phyloP scores from a whole-genome alignment of 805 yeast species.

The Candida gorgasii region DNA sequence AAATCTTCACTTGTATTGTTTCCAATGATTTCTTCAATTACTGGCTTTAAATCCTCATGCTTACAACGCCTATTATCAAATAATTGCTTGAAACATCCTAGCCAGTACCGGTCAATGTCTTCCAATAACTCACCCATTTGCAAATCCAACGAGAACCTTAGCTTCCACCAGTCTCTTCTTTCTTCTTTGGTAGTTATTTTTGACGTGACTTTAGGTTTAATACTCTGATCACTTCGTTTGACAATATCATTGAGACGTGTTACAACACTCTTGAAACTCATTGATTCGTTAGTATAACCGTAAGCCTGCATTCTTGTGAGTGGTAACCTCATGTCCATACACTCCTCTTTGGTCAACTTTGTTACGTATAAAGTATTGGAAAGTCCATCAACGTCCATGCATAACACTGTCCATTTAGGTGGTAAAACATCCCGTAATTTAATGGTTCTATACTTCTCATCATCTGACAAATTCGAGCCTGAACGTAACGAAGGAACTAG shows the following conservation, averaged over 20 bases:
- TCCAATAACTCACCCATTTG: conserved; percentile 53
- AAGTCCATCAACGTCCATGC: conserved; percentile 56
- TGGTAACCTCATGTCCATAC: conserved; percentile 60
- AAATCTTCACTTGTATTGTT: not conserved
- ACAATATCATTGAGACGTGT: conserved; percentile 47
- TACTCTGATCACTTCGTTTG: conserved; percentile 58
- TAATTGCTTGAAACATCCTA: conserved; percentile 74
- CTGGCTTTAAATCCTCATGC: not conserved
- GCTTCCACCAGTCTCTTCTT: conserved; percentile 76
- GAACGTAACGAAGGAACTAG: too few species aligned
- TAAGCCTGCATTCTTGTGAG: conserved; percentile 44
- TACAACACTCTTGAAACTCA: conserved; percentile 46
- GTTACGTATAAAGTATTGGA: conserved; percentile 62
- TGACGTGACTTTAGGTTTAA: conserved; percentile 54
- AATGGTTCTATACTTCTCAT: too few species aligned
- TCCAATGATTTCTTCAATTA: not conserved
- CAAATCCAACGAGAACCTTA: conserved; percentile 61
- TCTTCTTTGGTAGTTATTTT: conserved; percentile 57
- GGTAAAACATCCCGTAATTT: conserved; percentile 18
- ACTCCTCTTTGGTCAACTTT: conserved; percentile 36
- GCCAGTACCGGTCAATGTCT: conserved; percentile 64
- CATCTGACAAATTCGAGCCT: too few species aligned
- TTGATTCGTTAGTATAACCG: not conserved
- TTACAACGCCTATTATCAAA: conserved; percentile 36
- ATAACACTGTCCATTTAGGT: conserved; percentile 54